Conservation (phyloP, 2,329 filamentous ascomycete species). For the Periconia sp. region DNA sequence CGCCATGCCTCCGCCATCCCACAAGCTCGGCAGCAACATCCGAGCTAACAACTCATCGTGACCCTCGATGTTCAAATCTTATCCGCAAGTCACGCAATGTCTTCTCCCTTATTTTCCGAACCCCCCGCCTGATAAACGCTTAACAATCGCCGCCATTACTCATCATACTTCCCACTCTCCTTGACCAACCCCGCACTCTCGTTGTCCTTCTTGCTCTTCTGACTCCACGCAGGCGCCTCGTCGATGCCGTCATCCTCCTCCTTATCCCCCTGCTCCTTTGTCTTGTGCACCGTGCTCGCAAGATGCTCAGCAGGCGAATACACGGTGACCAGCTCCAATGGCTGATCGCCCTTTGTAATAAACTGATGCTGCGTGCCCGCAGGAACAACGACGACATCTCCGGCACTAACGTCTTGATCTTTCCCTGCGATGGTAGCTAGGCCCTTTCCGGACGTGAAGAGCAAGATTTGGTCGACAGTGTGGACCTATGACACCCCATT, state of each 20-base stretch:
- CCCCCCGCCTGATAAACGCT: neutral
- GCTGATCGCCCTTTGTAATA: slow-evolving; percentile 64
- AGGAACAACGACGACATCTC: slow-evolving; percentile 66
- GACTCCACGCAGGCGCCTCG: slow-evolving; percentile 65
- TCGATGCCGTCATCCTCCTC: slow-evolving; percentile 67
- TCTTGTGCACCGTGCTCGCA: slow-evolving; percentile 64
- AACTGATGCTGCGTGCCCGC: slow-evolving; percentile 72
- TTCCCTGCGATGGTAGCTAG: slow-evolving; percentile 65
- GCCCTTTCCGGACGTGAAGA: slow-evolving; percentile 66
- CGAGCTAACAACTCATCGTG: too few relatives aligned
- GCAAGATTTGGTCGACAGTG: slow-evolving; percentile 68
- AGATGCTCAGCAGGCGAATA: slow-evolving; percentile 69
- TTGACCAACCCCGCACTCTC: slow-evolving; percentile 63
- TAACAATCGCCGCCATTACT: neutral
- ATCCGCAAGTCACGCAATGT: too few relatives aligned
- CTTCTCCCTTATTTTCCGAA: neutral
- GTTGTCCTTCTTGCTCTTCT: slow-evolving; percentile 63
- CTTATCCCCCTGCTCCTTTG: slow-evolving; percentile 67
- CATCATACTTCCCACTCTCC: slow-evolving; percentile 38
- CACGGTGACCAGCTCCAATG: slow-evolving; percentile 67
- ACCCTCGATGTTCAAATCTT: too few relatives aligned
- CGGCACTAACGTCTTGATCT: slow-evolving; percentile 62
- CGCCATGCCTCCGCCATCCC: too few relatives aligned
- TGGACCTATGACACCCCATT: slow-evolving; percentile 46
- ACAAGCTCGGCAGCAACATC: too few relatives aligned